Conservation (phyloP, 2,329 filamentous ascomycete species). For the Colletotrichum plurivorum region DNA sequence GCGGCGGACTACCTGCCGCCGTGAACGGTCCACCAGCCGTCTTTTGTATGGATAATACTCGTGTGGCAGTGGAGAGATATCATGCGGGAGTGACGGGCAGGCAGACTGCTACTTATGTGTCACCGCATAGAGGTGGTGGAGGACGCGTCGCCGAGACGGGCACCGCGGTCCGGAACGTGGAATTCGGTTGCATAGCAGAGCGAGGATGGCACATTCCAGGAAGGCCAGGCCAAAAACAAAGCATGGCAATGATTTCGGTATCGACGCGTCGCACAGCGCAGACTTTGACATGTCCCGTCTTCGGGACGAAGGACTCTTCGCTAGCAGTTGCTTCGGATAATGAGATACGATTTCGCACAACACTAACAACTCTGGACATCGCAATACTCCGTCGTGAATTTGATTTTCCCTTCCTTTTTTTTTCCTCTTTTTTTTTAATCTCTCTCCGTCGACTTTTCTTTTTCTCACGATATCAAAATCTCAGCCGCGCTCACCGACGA, state of each 20-base stretch:
- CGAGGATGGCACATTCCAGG: slow-evolving; percentile 37
- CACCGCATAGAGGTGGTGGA: slow-evolving; percentile 4
- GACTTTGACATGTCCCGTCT: slow-evolving; percentile 12
- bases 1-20: not conserved
- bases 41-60: slow-evolving; percentile 12
- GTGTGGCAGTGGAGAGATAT: not conserved
- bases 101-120: slow-evolving; percentile 22
- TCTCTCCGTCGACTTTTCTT: too few relatives aligned
- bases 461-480: too few relatives aligned
- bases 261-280: slow-evolving; percentile 20
- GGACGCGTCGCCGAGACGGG: slow-evolving; percentile 9
- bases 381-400: not conserved
- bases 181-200: slow-evolving; percentile 43
- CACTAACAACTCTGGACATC: not conserved
- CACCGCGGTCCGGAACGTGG: slow-evolving; percentile 30
- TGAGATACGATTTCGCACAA: slow-evolving; percentile 17
- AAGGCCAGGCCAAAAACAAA: slow-evolving; percentile 31
- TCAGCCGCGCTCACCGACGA: too few relatives aligned
- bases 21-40: not conserved
- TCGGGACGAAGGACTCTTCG: not conserved
- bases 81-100: not conserved
- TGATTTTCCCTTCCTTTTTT: not conserved
- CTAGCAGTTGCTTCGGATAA: not conserved
- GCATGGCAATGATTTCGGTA: slow-evolving; percentile 28
- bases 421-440: too few relatives aligned